A percentile compares a stretch with the other conserved stretches of the same genome.
phyloP scores from a whole-genome alignment of 768 basidiomycete genomes.

The Podaxis sp. region DNA sequence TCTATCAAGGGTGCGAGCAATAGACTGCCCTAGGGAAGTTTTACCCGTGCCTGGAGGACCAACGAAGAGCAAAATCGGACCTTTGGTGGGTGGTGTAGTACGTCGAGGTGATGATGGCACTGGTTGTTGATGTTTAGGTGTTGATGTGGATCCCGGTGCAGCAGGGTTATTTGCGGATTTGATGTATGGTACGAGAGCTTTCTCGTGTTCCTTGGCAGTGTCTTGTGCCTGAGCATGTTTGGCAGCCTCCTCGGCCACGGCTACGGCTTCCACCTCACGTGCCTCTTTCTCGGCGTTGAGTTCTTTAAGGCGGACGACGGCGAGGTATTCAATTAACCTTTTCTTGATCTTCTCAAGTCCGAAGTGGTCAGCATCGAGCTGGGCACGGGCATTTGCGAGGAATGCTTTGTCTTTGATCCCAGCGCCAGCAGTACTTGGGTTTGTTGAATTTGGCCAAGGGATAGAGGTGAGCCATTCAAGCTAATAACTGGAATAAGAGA shows the following conservation, averaged over 20 bases:
- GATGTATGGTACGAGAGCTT: conserved; percentile 26
- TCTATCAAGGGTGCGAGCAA: conserved; percentile 76
- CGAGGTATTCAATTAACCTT: conserved; percentile 86
- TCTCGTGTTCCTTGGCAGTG: conserved; percentile 12
- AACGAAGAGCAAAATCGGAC: conserved; percentile 47
- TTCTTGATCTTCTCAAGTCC: conserved; percentile 93
- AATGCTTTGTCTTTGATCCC: conserved; percentile 51
- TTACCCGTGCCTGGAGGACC: conserved; percentile 92
- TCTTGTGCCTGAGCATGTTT: conserved; percentile 17
- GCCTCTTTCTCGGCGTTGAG: conserved; percentile 36
- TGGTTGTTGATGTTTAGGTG: conserved; percentile 31
- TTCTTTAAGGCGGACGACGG: conserved; percentile 67
- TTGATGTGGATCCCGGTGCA: background rate
- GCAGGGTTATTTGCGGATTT: background rate
- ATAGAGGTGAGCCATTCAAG: conserved; percentile 86
- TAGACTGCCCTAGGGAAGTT: conserved; percentile 85
- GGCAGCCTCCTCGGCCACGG: conserved; percentile 17
- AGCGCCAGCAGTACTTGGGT: conserved; percentile 14
- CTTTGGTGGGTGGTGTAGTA: conserved; percentile 1
- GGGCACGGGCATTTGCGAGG: conserved; percentile 64
- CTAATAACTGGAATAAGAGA: conserved; percentile 28
- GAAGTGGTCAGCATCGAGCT: conserved; percentile 88
- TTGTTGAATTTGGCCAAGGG: conserved; percentile 70
- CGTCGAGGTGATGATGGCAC: conserved; percentile 27
- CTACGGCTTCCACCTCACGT: conserved; percentile 17